These are phyloP conservation scores for Leccinum ochraceum DNA, from an alignment of 768 basidiomycete species.

Conservation along the genomic window DNA sequence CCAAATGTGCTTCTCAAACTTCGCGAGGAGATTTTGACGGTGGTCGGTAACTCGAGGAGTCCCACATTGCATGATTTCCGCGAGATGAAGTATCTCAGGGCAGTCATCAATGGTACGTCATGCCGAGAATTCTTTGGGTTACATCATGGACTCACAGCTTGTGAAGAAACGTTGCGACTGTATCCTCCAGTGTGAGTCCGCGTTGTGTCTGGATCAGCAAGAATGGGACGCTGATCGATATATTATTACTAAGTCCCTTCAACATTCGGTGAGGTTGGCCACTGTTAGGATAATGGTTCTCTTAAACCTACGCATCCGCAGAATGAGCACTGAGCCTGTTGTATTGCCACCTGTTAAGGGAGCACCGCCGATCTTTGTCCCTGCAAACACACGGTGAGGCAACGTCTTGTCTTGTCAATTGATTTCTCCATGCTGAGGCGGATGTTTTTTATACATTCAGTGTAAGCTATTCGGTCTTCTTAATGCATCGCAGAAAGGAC, in stretches of 20 bases:
- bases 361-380: slow-evolving; percentile 34
- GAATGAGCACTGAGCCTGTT: slow-evolving; percentile 23
- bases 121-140: background rate
- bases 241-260: slow-evolving; percentile 20
- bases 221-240: background rate
- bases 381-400: slow-evolving; percentile 31
- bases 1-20: slow-evolving; percentile 30
- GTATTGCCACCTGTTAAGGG: slow-evolving; percentile 26
- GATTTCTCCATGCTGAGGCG: background rate
- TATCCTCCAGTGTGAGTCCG: slow-evolving; percentile 33
- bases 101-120: slow-evolving; percentile 38
- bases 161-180: slow-evolving; percentile 31
- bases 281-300: background rate
- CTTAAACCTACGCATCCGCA: slow-evolving; percentile 6
- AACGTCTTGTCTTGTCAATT: background rate
- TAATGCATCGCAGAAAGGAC: slow-evolving; percentile 63
- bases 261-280: slow-evolving; percentile 20
- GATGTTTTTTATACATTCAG: slow-evolving; percentile 25
- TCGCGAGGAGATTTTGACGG: slow-evolving; percentile 31
- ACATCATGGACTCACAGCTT: slow-evolving; percentile 3
- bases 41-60: slow-evolving; percentile 27
- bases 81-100: slow-evolving; percentile 42
- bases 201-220: background rate
- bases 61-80: slow-evolving; percentile 36
- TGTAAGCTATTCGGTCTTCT: slow-evolving; percentile 45